Evolutionary conservation across 257 asterid species (phyloP).

Genomic region (Thymus quinquecostatus): DNA sequence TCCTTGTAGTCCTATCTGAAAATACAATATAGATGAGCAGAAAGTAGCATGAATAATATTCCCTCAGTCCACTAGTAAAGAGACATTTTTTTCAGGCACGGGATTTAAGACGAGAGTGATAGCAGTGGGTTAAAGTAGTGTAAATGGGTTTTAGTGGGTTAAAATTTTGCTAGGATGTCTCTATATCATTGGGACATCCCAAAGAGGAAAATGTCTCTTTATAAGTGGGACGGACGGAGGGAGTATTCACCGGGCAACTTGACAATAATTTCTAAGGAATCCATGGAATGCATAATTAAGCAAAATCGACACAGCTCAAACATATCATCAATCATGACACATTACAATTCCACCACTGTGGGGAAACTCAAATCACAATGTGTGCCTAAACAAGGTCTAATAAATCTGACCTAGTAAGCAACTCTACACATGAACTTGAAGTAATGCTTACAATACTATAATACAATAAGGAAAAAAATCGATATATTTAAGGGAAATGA

Average conservation of each 20-base stretch:
- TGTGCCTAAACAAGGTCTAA: neutral
- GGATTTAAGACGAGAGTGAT: too few species aligned
- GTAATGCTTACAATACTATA: neutral
- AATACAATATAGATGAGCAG: slow-evolving; percentile 7
- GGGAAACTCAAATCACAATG: slow-evolving; percentile 6
- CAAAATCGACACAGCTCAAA: neutral
- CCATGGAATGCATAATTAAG: neutral
- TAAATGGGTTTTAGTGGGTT: too few species aligned
- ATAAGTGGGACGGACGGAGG: too few species aligned
- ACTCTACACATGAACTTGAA: neutral
- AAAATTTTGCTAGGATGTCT: too few species aligned
- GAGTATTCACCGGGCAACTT: neutral
- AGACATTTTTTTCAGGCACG: too few species aligned
- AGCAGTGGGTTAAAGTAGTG: too few species aligned
- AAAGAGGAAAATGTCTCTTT: too few species aligned
- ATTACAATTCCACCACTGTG: neutral
- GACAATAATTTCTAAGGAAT: neutral
- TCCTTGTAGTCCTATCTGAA: slow-evolving; percentile 81
- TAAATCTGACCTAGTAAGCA: neutral
- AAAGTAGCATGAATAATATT: neutral
- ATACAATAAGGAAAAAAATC: neutral
- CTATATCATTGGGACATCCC: too few species aligned
- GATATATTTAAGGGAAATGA: neutral
- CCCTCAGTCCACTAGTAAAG: too few species aligned
- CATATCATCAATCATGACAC: slow-evolving; percentile 15